Evolutionary conservation across 192 early-diverging fungal genomes (phyloP).

Genomic region (Umbelopsis isabellina): DNA sequence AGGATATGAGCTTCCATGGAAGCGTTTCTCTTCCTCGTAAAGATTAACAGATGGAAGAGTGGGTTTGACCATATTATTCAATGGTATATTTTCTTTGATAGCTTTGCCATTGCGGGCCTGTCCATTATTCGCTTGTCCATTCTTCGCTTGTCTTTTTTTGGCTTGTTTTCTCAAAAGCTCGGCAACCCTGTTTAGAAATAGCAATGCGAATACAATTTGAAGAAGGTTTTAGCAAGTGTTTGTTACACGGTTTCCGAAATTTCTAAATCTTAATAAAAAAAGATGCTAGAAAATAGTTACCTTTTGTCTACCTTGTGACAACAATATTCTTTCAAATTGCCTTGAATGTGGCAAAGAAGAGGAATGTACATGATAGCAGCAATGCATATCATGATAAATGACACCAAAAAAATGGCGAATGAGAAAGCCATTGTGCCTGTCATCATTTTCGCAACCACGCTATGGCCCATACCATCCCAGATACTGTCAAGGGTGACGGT

Average conservation of each 20-base stretch:
- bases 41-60: slow-evolving; percentile 26
- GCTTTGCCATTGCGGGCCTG: neutral
- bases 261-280: neutral
- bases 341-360: slow-evolving; percentile 74
- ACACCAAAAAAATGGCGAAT: slow-evolving; percentile 58
- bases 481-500: slow-evolving; percentile 17
- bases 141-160: slow-evolving; percentile 28
- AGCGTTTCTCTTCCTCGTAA: slow-evolving; percentile 13
- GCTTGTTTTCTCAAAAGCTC: slow-evolving; percentile 30
- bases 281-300: slow-evolving; percentile 45
- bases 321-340: slow-evolving; percentile 90
- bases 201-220: neutral
- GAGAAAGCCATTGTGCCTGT: slow-evolving; percentile 62
- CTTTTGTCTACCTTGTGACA: slow-evolving; percentile 90
- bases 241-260: neutral
- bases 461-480: slow-evolving; percentile 28
- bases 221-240: neutral
- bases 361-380: slow-evolving; percentile 81
- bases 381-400: slow-evolving; percentile 53
- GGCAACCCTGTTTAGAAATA: slow-evolving; percentile 20
- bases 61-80: slow-evolving; percentile 24
- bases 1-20: neutral
- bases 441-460: slow-evolving; percentile 35
- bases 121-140: slow-evolving; percentile 10
- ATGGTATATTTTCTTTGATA: slow-evolving; percentile 24